Base-by-base conservation (phyloP, 345 rosid genomes). In the Erucastrum elatum region DNA sequence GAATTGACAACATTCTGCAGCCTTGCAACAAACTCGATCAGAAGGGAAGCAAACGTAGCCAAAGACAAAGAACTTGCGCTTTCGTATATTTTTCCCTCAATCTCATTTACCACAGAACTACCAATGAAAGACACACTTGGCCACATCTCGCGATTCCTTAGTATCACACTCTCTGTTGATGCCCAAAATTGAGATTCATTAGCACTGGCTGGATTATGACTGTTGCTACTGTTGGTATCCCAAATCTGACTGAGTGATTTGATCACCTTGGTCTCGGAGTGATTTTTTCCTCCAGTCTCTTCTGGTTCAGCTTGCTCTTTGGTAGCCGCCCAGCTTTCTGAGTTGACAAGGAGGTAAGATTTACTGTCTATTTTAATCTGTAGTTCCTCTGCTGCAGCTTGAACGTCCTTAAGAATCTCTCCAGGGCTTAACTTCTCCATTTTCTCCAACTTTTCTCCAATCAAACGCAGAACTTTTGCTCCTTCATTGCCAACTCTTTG, bases 1-100 rank as follows among this genome's bases (percentile, higher is more conserved):
- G 85, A 88, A 2, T 83, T 88, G 30, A 86, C 90, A 30, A 93
- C 81, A 27, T 91, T 91, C 72, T 89, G 91, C 7, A 91, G 89
- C 88, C 98, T 89, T 1, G 98, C 98, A 12, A 87, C 96, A 75
- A 93, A 93, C 84, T 93, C 96, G 58, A 93, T 88, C 74, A 91
- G 72, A 75, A 93, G 88, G 3, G 94, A 91, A 13, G 93, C 76
- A 73, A 91, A 90, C 10, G 98, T 93, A 13, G 97, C 95, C 34
- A 91, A 62, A 8, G 98, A 90, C 44, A 93, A 62, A 71, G 97
- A 82, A 76, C 95, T 93, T 8, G 97, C 94, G 49, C 97, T 91
- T 83, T 91, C 97, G 37, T 83, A 87, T 17, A 87, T 90, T 75
- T 84, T 93, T 0, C 87, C 85, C 75, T 87, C 92, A 21, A 27